Evolutionary conservation across 2,329 filamentous ascomycete species (phyloP).

Genomic region (Celoporthe dispersa): DNA sequence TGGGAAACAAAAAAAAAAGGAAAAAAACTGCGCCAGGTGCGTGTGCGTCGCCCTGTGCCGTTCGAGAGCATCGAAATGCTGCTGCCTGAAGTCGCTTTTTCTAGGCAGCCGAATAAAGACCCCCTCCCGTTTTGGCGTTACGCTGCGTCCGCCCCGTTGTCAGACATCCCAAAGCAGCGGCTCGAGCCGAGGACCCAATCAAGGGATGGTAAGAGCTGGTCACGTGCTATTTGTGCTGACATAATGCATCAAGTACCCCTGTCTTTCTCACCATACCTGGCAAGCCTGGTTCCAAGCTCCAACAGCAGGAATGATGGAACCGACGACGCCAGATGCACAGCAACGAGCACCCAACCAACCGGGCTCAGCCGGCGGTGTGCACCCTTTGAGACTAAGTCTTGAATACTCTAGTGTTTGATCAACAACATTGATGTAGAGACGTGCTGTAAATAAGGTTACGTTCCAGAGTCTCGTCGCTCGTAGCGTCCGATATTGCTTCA

Average conservation of each 20-base stretch:
- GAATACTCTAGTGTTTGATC: neutral
- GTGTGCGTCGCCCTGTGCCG: neutral
- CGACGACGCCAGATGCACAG: neutral
- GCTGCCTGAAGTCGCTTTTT: conserved; percentile 18
- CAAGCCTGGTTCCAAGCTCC: neutral
- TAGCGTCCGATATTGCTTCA: neutral
- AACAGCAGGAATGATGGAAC: neutral
- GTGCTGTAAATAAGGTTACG: neutral
- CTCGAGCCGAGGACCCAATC: conserved; percentile 6
- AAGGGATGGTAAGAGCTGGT: neutral
- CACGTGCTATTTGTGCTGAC: neutral
- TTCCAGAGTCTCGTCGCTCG: neutral
- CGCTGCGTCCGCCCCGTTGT: conserved; percentile 1
- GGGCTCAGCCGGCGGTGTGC: neutral
- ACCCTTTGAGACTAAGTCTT: neutral
- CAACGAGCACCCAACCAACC: neutral
- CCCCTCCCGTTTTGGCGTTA: neutral
- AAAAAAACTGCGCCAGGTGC: neutral
- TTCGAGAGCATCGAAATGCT: conserved; percentile 17
- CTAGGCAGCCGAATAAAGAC: conserved; percentile 19
- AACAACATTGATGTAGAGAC: neutral
- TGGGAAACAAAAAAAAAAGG: no score
- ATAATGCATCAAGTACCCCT: neutral
- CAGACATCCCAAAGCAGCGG: neutral
- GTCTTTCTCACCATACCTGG: neutral